Evolutionary conservation across 257 asterid species (phyloP), one percentile per base, ranked within the genome.

Genomic region (Mentha longifolia): DNA sequence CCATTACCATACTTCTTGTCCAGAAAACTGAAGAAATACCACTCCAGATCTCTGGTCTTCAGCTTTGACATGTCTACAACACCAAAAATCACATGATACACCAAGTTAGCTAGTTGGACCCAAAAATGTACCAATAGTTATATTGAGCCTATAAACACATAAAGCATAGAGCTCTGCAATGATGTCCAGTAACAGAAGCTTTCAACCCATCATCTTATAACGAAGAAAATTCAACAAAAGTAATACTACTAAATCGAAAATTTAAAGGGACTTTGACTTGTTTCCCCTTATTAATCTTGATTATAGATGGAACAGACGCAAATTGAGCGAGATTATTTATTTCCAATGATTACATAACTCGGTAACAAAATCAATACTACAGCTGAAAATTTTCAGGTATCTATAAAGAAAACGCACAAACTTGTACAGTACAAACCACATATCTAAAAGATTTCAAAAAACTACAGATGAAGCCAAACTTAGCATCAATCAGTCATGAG

Each of bases 1-100:
- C 93, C 89, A 75, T 91, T 88, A 9, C 97, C 97, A 65, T 89
- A 94, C 85, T 91, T 94, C 83, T 85, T 86, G 80, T 94, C 97
- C 69, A 88, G 82, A 71, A 83, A 72, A 65, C 97, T 89, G 86
- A 94, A 94, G 82, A 89, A 91, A 75, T 89, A 94, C 97, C 99
- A 94, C 85, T 94, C 97, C 79, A 87, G 52, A 78, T 94, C 99
- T 76, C 97, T 86, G 42, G 85, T 86, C 85, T 85, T 84, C 74
- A 91, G 82, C 85, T 78, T 84, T 9, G 99, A 89, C 85, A 67
- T 77, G 76, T 85, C 99, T 94, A 73, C 1, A 62, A 62, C 17
- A 49, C 15, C 59, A 73, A 72, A 9, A 46, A 61, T 46, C 55
- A 78, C 25, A 43, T 12, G 52, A 64, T 59, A 28, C 45, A 13